These are phyloP conservation scores for Colletotrichum spaethianum DNA, from an alignment of 2,329 filamentous ascomycete species.

Conservation along the genomic window DNA sequence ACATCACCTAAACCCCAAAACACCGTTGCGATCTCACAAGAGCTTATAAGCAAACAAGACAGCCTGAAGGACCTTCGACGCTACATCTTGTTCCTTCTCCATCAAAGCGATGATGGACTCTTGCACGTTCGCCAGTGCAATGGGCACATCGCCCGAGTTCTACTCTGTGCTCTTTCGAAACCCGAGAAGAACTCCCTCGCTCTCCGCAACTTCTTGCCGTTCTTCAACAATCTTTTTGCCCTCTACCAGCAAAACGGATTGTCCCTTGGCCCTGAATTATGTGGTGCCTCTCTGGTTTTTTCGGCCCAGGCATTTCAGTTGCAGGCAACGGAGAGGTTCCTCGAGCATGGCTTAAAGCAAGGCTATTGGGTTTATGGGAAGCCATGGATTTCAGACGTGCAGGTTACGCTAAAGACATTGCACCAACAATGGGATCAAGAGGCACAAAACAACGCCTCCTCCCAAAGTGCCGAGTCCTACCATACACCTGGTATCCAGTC, in stretches of 20 bases:
- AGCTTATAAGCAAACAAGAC: not conserved
- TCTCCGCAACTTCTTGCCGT: conserved; percentile 49
- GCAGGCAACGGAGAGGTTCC: conserved; percentile 24
- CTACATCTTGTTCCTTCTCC: conserved; percentile 2
- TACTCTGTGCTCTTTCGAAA: not conserved
- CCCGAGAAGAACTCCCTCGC: not conserved
- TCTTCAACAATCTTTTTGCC: conserved; percentile 59
- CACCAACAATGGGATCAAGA: not conserved
- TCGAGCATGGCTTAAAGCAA: conserved; percentile 20
- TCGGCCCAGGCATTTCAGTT: conserved; percentile 46
- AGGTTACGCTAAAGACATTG: not conserved
- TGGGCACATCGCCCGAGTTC: conserved; percentile 4
- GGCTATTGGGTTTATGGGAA: conserved; percentile 20
- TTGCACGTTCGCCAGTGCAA: not conserved
- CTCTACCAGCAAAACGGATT: conserved; percentile 47
- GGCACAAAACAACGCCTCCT: not conserved
- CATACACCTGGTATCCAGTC: not conserved
- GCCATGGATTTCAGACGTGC: not conserved
- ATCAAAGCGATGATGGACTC: not conserved
- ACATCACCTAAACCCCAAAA: not conserved
- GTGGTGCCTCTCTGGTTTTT: conserved; percentile 49
- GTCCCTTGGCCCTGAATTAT: conserved; percentile 48
- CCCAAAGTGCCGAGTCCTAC: not conserved
- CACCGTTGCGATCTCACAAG: not conserved
- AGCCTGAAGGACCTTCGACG: conserved; percentile 7